These are phyloP conservation scores for Cadophora luteo-olivacea DNA, from an alignment of 2,329 filamentous ascomycete genomes.

Conservation along the genomic window DNA sequence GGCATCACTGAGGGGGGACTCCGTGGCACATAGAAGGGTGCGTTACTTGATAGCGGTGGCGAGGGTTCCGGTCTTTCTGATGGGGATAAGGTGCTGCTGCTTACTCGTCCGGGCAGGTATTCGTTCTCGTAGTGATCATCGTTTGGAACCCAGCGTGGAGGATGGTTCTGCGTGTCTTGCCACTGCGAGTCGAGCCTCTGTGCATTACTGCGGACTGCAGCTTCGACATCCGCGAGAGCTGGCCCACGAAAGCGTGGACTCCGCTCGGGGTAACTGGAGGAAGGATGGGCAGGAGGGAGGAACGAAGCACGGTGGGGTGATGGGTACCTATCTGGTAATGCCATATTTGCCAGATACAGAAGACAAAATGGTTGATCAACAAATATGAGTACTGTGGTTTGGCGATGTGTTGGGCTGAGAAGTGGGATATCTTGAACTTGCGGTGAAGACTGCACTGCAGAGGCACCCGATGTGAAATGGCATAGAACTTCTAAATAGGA, in stretches of 20 bases:
- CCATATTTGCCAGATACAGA: slow-evolving; percentile 2
- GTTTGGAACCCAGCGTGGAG: background rate
- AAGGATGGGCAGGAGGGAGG: background rate
- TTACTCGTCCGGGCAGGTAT: background rate
- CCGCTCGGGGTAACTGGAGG: slow-evolving; percentile 4
- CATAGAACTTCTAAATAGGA: slow-evolving; percentile 1
- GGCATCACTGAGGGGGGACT: background rate
- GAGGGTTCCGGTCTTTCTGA: slow-evolving; percentile 5
- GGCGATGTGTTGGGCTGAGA: background rate
- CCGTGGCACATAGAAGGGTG: slow-evolving; percentile 22
- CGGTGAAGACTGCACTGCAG: slow-evolving; percentile 5
- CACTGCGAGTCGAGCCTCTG: background rate
- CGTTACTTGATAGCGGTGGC: slow-evolving; percentile 1
- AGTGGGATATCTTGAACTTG: slow-evolving; percentile 11
- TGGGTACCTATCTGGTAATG: slow-evolving; percentile 14
- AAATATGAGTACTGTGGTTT: background rate
- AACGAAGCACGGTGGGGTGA: slow-evolving; percentile 5
- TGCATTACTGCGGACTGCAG: background rate
- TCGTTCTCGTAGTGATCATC: slow-evolving; percentile 2
- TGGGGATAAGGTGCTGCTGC: background rate
- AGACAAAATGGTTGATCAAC: background rate
- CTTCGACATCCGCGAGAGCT: background rate
- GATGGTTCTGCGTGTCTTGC: background rate
- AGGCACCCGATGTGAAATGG: background rate
- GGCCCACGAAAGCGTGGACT: background rate